Evolutionary conservation across 495 filamentous ascomycete genomes (phyloP), one percentile per base, ranked within the genome.

Genomic region (Venustampulla echinocandica): DNA sequence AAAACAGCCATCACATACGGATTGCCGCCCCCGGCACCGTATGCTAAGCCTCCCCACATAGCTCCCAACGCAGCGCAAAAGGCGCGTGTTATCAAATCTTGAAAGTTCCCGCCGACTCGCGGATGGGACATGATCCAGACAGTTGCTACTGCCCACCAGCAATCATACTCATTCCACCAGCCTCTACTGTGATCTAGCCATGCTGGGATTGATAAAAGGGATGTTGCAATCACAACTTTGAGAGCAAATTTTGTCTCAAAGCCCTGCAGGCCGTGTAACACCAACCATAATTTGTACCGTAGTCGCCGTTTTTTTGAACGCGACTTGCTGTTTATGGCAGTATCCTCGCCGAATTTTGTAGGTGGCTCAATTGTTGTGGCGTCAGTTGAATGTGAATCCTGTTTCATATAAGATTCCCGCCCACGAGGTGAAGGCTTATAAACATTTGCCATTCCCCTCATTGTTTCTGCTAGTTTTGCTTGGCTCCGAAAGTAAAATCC

Each of bases 81-180:
- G 10, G 62, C 64, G 39, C 75, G 64, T 13, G 68, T 65, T 22
- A 74, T 51, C 11, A 79, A 55, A 50, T 79, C 75, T 46, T 76
- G 71, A 6, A 73, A 49, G 36, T 75, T 79, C 3, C 75, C 75
- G 3, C 75, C 74, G 3, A 75, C 76, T 38, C 74, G 24, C n/a
- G 75, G 71, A 47, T 78, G 73, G 66, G 75, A 71, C 64, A 79
- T 76, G 25, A 75, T 53, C 75, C 75, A 79, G 2, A 68, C 75
- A 30, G 70, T 69, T n/a, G 75, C 61, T 3, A 77, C 74, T 9
- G 63, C 62, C 75, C 75, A 79, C 75, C 75, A 79, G 13, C 58
- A 63, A 33, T 75, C 72, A 43, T 73, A 63, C 3, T 58, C 48
- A 52, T 75, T 69, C 69, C 74, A 79, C 75, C 72, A 79, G 4